Evolutionary conservation across 2,329 filamentous ascomycete species (phyloP), one percentile per base, ranked within the genome.

Genomic region (Fusarium albosuccineum): DNA sequence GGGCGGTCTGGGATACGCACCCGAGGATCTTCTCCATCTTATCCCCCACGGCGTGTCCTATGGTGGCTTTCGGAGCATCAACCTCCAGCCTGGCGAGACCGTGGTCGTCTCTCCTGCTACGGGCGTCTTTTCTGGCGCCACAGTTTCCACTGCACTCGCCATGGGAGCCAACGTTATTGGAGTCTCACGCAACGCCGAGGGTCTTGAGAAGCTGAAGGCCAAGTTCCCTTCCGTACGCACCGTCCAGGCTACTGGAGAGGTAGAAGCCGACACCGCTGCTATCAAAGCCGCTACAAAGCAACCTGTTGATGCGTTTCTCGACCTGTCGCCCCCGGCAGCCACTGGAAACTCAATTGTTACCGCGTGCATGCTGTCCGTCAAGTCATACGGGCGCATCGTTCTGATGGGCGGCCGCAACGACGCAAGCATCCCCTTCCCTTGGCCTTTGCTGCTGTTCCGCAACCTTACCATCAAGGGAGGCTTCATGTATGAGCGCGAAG

Each of bases 151-250:
- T 3, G 85, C 85, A 0, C 57, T 83, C 1, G 82, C 84, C 1
- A 81, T 86, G 74, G 86, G 85, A 0, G 84, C 83, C 5, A 79
- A 75, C 9, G 85, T 87, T 14, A 80, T 87, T 48, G 85, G 85
- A 3, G 77, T 84, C 60, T 83, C 85, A 2, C 75, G 84, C 14
- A 84, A 82, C 58, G 70, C 73, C 48, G 64, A 70, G 5, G 72
- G 72, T 13, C 70, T 85, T 6, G 73, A 50, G 5, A 64, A 69
- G 49, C 67, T 85, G 27, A 74, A 65, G 54, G 17, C 27, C 9
- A 37, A 40, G 46, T 73, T 69, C 62, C 51, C 70, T 39, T 51
- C 66, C 13, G 42, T 85, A 40, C 74, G 79, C 40, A 81, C 76
- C 0, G 80, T 85, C 5, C 65, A 74, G 41, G 76, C 83, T 22